Evolutionary conservation across 1,139 yeast species (phyloP).

Genomic region (Pichia inconspicua): DNA sequence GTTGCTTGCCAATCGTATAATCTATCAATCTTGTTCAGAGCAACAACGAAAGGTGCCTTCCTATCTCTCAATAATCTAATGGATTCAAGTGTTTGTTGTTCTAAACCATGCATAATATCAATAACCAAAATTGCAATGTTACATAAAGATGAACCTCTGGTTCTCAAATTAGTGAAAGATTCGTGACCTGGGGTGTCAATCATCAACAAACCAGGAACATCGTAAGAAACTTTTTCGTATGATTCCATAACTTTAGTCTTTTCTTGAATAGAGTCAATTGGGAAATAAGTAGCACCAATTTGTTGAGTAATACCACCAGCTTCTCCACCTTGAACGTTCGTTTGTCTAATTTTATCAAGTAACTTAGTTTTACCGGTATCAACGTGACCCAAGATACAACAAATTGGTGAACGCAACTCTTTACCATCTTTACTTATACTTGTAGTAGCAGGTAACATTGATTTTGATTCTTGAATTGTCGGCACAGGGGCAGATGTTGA

Average conservation of each 20-base stretch:
- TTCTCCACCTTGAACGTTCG: slow-evolving; percentile 99
- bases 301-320: slow-evolving; percentile 99
- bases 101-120: slow-evolving; percentile 98
- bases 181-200: slow-evolving; percentile 99
- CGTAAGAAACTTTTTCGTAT: slow-evolving; percentile 77
- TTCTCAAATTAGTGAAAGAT: slow-evolving; percentile 92
- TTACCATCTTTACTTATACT: slow-evolving; percentile 19
- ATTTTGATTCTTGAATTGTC: slow-evolving; percentile 10
- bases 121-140: slow-evolving; percentile 97
- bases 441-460: slow-evolving; percentile 20
- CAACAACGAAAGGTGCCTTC: slow-evolving; percentile 96
- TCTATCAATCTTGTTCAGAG: slow-evolving; percentile 95
- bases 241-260: slow-evolving; percentile 89
- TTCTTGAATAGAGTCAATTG: slow-evolving; percentile 83
- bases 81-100: slow-evolving; percentile 94
- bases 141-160: slow-evolving; percentile 98
- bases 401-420: slow-evolving; percentile 91
- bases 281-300: slow-evolving; percentile 99
- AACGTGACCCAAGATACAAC: slow-evolving; percentile 98
- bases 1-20: slow-evolving; percentile 86
- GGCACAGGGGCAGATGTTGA: not conserved
- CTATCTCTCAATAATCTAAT: slow-evolving; percentile 86
- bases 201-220: slow-evolving; percentile 92
- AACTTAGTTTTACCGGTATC: slow-evolving; percentile 98
- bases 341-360: slow-evolving; percentile 94